Conservation (phyloP, 805 yeast species). For the Lipomyces starkeyi region DNA sequence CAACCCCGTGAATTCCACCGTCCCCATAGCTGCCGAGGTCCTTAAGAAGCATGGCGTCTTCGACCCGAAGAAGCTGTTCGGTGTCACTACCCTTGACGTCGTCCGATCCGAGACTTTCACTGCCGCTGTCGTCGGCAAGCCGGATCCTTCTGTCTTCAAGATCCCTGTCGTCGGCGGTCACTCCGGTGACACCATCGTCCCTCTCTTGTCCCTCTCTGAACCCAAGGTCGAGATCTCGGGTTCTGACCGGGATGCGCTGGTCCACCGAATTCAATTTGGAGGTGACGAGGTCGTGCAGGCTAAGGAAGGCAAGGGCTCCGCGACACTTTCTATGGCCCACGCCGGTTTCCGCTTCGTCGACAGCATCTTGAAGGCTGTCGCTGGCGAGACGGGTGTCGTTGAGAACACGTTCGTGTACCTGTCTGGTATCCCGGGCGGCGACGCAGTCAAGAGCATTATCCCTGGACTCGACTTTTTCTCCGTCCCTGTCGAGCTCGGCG, state of each 20-base stretch:
- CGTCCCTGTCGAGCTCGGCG: constrained; percentile 90
- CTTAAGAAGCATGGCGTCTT: constrained; percentile 69
- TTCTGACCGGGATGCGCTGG: constrained; percentile 58
- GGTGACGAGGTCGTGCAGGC: constrained; percentile 98
- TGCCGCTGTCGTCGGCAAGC: constrained; percentile 56
- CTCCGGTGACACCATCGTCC: constrained; percentile 93
- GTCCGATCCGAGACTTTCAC: constrained; percentile 87
- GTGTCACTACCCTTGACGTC: constrained; percentile 87
- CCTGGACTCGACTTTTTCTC: constrained; percentile 94
- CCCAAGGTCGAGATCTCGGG: constrained; percentile 48
- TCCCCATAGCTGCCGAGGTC: constrained; percentile 84
- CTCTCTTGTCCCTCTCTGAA: constrained; percentile 62
- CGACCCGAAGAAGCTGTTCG: constrained; percentile 76
- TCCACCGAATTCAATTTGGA: constrained; percentile 92
- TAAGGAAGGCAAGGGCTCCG: constrained; percentile 92
- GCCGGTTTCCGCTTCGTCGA: constrained; percentile 86
- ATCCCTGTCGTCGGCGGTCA: constrained; percentile 92
- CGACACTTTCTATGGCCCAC: constrained; percentile 94
- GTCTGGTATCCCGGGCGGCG: constrained; percentile 55
- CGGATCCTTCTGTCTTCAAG: constrained; percentile 55
- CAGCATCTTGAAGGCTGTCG: constrained; percentile 50
- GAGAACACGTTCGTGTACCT: constrained; percentile 38
- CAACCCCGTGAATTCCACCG: constrained; percentile 93
- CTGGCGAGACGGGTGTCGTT: constrained; percentile 30
- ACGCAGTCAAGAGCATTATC: constrained; percentile 79